Evolutionary conservation across 2,329 filamentous ascomycete species (phyloP), one percentile per base, ranked within the genome.

Genomic region (Pestalotiopsis sp.): DNA sequence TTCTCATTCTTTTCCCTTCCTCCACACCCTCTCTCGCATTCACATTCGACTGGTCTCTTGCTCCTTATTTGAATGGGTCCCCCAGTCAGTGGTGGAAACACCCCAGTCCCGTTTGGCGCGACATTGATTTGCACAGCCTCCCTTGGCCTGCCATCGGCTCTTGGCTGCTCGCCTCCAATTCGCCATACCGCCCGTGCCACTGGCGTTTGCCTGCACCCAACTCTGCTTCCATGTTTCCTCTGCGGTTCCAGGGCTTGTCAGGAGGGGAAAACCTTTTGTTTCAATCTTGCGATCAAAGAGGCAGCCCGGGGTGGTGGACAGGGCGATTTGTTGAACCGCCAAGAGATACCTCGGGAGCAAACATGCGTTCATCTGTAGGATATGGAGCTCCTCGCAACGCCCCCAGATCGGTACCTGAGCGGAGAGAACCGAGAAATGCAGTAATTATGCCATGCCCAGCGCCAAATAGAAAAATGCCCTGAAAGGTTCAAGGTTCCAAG

Each of bases 111-210:
- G 38, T 56, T 52, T 45, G 57, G 25, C 57, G 56, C 36, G 49
- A 58, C 58, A 58, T 57, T 31, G n/a, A 36, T 57, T 69, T 67
- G 67, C 67, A 69, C 64, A 66, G 67, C 67, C 67, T 69, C 67
- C 20, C 64, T 69, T 69, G 64, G 67, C 67, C 39, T 64, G 61
- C 38, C 39, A 57, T 67, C 56, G 64, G 61, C 25, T 25, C 67
- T 69, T 69, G 67, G 67, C 67, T 25, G 13, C 41, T 62, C 23
- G 59, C 20, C 25, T 69, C 65, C 52, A 39, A 69, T 69, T 69
- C 67, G 58, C 39, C 57, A 23, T n/a, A 17, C 31, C 23, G 63
- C 63, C 65, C 65, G 38, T 61, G 49, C 41, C 64, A 65, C 31
- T 62, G n/a, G 59, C 20, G 23, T 45, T 66, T 58, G 64, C 38